Evolutionary conservation across 768 basidiomycete genomes (phyloP), one percentile per base, ranked within the genome.

Genomic region (Amanita molliuscula): DNA sequence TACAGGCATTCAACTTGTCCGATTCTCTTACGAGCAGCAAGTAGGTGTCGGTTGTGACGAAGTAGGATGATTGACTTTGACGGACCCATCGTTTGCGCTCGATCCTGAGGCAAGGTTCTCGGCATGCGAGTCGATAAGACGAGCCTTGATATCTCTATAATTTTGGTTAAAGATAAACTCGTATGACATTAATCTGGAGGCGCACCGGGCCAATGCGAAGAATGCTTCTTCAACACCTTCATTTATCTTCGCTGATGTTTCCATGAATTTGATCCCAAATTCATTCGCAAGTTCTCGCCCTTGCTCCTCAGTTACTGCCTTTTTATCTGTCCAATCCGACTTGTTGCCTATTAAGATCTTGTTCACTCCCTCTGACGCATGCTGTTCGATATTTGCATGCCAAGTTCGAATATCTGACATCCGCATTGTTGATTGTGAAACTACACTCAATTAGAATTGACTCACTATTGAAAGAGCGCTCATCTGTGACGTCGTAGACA

Each of bases 341-440:
- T 99, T 99, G 75, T 99, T 99, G 34, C 96, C 96, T 56, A 98
- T 89, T 47, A 98, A 81, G 54, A 99, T 90, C 81, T 98, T 98
- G 81, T 98, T 98, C 56, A 98, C 96, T 33, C 92, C 93, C 57
- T 98, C 92, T 1, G 95, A 96, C 33, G 96, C 96, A 64, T 98
- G 94, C 64, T 97, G 95, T 68, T 98, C 96, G 56, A 98, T 93
- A 65, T 97, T 97, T 31, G 85, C 70, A 67, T 97, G 90, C 96
- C 96, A 98, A 56, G 91, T 95, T 57, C 93, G 89, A 67, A 98
- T 94, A 72, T 98, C 95, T 97, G 61, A 29, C 9, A 45, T 21
- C 53, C 35, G 21, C 20, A 37, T 36, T 23, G 16, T 20, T 50
- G 28, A 34, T 29, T 8, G 23, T 23, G 16, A 18, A n/a, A 33